phyloP scores from a whole-genome alignment of 1,139 yeast species.

The Suhomyces maxii region DNA sequence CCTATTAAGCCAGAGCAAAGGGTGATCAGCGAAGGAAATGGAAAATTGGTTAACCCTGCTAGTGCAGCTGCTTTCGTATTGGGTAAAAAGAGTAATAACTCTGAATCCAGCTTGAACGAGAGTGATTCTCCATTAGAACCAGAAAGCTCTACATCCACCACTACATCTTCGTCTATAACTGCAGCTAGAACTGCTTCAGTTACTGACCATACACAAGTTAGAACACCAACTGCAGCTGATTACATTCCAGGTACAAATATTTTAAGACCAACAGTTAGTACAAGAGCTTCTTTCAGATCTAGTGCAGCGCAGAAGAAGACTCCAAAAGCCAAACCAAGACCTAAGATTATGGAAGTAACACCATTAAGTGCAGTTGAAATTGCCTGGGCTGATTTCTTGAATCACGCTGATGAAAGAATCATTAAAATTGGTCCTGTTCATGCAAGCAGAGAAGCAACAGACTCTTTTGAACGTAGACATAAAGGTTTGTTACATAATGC shows the following conservation, averaged over 20 bases:
- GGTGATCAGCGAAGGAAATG: constrained; percentile 17
- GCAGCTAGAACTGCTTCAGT: background rate
- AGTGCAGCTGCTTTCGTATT: constrained; percentile 49
- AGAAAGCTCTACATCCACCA: constrained; percentile 1
- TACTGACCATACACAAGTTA: background rate
- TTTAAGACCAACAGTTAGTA: constrained; percentile 51
- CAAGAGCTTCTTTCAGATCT: constrained; percentile 35
- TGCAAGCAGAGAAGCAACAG: constrained; percentile 40
- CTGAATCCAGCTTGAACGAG: constrained; percentile 10
- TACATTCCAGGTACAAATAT: constrained; percentile 61
- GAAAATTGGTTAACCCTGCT: constrained; percentile 35
- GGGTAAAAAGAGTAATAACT: constrained; percentile 24
- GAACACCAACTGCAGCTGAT: constrained; percentile 22
- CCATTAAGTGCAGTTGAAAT: constrained; percentile 62
- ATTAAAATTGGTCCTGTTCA: constrained; percentile 60
- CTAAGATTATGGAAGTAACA: constrained; percentile 45
- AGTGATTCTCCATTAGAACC: constrained; percentile 10
- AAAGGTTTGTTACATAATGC: constrained; percentile 61
- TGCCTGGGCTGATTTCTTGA: constrained; percentile 65
- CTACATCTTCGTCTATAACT: background rate
- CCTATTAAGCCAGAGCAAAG: constrained; percentile 11
- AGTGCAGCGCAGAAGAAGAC: constrained; percentile 15
- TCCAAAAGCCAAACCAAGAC: constrained; percentile 19
- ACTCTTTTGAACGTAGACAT: constrained; percentile 54
- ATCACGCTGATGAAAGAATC: constrained; percentile 68